phyloP scores from a whole-genome alignment of 768 basidiomycete genomes.

The Leucosporidium scottii region DNA sequence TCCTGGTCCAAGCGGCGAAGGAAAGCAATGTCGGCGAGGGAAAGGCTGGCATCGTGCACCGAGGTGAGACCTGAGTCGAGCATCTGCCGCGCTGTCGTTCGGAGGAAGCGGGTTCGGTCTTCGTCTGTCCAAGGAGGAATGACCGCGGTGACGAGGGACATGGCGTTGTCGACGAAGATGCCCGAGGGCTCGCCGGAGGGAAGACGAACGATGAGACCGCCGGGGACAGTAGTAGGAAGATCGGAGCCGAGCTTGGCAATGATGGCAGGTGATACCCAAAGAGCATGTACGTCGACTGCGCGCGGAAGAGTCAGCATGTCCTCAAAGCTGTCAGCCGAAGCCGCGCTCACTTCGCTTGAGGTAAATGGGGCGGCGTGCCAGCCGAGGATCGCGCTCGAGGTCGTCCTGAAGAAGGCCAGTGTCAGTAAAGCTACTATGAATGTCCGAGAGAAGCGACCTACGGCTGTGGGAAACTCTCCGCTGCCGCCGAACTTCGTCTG shows the following conservation, averaged over 20 bases:
- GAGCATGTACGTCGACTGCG: slow-evolving; percentile 68
- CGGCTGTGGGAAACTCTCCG: slow-evolving; percentile 63
- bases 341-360: slow-evolving; percentile 49
- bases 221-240: slow-evolving; percentile 59
- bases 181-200: slow-evolving; percentile 66
- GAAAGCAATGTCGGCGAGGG: slow-evolving; percentile 54
- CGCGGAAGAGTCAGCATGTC: not conserved
- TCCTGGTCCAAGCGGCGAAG: slow-evolving; percentile 50
- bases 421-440: not conserved
- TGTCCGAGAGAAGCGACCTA: slow-evolving; percentile 40
- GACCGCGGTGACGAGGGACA: slow-evolving; percentile 53
- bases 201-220: slow-evolving; percentile 64
- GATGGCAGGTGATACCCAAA: slow-evolving; percentile 74
- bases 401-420: slow-evolving; percentile 51
- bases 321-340: not conserved
- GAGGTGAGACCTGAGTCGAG: slow-evolving; percentile 73
- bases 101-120: slow-evolving; percentile 57
- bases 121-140: slow-evolving; percentile 56
- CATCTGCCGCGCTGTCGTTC: slow-evolving; percentile 60
- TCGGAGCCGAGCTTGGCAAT: slow-evolving; percentile 50
- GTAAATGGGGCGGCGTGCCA: slow-evolving; percentile 63
- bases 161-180: slow-evolving; percentile 81
- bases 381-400: slow-evolving; percentile 60
- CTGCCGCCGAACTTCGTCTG: slow-evolving; percentile 53
- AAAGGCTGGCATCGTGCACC: slow-evolving; percentile 71